phyloP scores from a whole-genome alignment of 2,329 filamentous ascomycete genomes.

The Plenodomus tracheiphilus region DNA sequence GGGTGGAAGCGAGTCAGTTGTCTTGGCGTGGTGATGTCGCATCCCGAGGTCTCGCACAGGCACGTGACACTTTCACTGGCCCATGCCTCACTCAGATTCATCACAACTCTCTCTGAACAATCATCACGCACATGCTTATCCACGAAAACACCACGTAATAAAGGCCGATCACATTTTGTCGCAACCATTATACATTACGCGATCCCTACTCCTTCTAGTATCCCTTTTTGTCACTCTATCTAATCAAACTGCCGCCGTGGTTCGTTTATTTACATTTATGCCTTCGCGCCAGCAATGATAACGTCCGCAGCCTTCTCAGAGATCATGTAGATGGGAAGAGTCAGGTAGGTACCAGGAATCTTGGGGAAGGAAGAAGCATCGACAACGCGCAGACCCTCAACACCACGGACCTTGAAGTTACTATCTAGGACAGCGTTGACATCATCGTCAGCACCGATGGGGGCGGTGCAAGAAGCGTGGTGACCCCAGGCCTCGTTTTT shows the following conservation, averaged over 20 bases:
- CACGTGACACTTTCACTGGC: too few relatives aligned
- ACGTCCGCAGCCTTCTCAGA: conserved; percentile 65
- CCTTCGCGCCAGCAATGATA: conserved; percentile 46
- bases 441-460: conserved; percentile 57
- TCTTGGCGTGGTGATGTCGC: too few relatives aligned
- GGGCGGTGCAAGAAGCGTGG: conserved; percentile 61
- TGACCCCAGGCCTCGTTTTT: conserved; percentile 50
- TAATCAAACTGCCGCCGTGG: not conserved
- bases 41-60: too few relatives aligned
- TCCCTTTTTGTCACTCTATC: not conserved
- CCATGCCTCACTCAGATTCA: too few relatives aligned
- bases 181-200: not conserved
- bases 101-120: too few relatives aligned
- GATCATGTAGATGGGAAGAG: conserved; percentile 58
- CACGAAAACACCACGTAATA: not conserved
- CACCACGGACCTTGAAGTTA: conserved; percentile 57
- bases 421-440: conserved; percentile 57
- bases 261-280: not conserved
- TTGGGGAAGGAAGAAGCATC: conserved; percentile 37
- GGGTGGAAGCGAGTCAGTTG: too few relatives aligned
- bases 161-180: not conserved
- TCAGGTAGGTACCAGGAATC: conserved; percentile 57
- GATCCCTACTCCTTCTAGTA: not conserved
- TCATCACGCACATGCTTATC: too few relatives aligned
- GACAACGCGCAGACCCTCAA: conserved; percentile 57